Conservation (phyloP, 768 basidiomycete species). For the Mycena galericulata region DNA sequence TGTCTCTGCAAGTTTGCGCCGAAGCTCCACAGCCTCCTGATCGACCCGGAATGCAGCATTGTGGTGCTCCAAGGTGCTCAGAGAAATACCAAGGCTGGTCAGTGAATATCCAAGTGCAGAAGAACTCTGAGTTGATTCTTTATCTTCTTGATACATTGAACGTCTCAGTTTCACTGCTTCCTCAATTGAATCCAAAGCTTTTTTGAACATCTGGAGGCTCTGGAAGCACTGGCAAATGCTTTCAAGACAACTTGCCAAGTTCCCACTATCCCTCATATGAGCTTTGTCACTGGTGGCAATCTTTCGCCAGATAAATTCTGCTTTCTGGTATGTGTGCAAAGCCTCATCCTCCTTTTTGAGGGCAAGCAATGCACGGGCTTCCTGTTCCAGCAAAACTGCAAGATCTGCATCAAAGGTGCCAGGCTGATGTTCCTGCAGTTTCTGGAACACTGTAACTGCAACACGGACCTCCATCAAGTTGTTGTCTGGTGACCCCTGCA, state of each 20-base stretch:
- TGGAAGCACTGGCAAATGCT: background rate
- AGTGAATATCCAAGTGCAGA: background rate
- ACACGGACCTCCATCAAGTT: background rate
- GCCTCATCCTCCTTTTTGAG: background rate
- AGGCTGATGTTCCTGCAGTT: background rate
- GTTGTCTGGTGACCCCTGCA: background rate
- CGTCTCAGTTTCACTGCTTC: background rate
- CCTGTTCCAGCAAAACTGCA: background rate
- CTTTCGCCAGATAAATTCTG: background rate
- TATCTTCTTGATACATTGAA: too few relatives aligned
- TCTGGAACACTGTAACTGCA: background rate
- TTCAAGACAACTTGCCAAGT: background rate
- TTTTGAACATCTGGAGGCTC: background rate
- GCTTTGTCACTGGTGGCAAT: background rate
- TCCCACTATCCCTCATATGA: background rate
- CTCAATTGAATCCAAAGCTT: background rate
- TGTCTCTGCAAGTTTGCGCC: too few relatives aligned
- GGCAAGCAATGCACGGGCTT: background rate
- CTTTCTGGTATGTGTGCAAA: background rate
- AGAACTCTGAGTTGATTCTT: background rate
- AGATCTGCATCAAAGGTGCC: conserved; percentile 1
- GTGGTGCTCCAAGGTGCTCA: too few relatives aligned
- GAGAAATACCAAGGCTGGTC: too few relatives aligned
- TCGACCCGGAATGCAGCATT: too few relatives aligned
- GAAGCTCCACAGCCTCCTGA: too few relatives aligned